Evolutionary conservation across 2,329 filamentous ascomycete genomes (phyloP).

Genomic region (Apiospora phragmitis): DNA sequence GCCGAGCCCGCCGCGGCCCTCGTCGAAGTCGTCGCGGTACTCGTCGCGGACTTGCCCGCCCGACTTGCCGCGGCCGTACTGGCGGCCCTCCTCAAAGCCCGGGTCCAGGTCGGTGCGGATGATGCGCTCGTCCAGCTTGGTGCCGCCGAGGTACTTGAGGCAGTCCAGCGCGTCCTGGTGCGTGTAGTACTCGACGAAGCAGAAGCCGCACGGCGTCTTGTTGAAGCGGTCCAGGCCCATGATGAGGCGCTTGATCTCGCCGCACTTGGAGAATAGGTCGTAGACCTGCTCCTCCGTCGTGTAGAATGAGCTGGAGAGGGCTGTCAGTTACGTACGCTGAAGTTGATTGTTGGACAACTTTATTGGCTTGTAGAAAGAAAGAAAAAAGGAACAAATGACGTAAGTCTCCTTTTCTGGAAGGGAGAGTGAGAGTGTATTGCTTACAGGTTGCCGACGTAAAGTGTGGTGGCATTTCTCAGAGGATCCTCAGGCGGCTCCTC

Average conservation of each 20-base stretch:
- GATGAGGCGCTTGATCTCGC: slow-evolving; percentile 95
- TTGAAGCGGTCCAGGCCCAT: slow-evolving; percentile 97
- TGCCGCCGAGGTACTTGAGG: slow-evolving; percentile 97
- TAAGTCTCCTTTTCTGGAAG: background rate
- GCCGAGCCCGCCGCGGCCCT: slow-evolving; percentile 87
- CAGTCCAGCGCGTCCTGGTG: slow-evolving; percentile 97
- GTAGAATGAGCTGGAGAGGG: slow-evolving; percentile 75
- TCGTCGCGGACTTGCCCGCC: slow-evolving; percentile 97
- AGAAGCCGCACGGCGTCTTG: slow-evolving; percentile 98
- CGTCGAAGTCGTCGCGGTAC: slow-evolving; percentile 95
- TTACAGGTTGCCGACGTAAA: slow-evolving; percentile 96
- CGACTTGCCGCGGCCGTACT: slow-evolving; percentile 94
- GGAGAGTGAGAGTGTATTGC: slow-evolving; percentile 31
- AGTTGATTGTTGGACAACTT: background rate
- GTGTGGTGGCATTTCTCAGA: slow-evolving; percentile 83
- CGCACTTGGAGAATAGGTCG: slow-evolving; percentile 93
- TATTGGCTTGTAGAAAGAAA: background rate
- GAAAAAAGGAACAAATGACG: background rate
- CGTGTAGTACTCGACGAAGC: slow-evolving; percentile 99
- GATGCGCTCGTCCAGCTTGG: slow-evolving; percentile 95
- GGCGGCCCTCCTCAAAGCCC: slow-evolving; percentile 91
- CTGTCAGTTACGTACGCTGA: slow-evolving; percentile 16
- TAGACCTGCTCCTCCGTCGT: slow-evolving; percentile 99
- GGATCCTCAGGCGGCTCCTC: slow-evolving; percentile 70
- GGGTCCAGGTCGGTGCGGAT: slow-evolving; percentile 95